Percentiles rank a stretch among this genome's conserved stretches.
Conservation (phyloP, 163 green algal genomes). For the Chloromonas sp. region DNA sequence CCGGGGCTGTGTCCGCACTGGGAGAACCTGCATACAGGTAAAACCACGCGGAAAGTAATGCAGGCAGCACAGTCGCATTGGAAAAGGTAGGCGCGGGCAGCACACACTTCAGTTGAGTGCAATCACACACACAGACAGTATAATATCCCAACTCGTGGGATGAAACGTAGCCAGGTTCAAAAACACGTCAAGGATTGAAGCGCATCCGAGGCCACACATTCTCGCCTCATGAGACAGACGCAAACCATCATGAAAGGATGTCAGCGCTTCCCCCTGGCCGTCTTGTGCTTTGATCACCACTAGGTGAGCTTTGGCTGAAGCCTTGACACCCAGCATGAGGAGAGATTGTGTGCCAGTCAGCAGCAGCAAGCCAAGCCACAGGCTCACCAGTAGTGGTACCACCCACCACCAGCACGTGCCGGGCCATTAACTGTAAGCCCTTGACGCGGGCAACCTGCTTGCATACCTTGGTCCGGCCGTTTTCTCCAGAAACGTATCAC, state of each 20-base stretch:
- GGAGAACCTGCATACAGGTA: not conserved
- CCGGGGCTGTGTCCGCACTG: not conserved
- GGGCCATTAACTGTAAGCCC: not conserved
- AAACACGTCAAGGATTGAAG: no score
- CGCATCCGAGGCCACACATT: no score
- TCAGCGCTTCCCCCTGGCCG: no score
- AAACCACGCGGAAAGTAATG: not conserved
- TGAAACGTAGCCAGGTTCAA: not conserved
- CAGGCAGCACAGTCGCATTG: not conserved
- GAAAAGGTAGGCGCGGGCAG: not conserved
- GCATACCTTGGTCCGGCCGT: constrained; percentile 4
- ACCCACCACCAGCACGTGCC: not conserved
- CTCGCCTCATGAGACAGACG: no score
- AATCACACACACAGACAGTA: no score
- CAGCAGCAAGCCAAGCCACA: not conserved
- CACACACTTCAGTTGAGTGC: not conserved
- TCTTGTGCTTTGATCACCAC: no score
- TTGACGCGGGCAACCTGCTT: not conserved
- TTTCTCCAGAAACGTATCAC: constrained; percentile 68
- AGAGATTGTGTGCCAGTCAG: no score
- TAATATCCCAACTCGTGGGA: not conserved
- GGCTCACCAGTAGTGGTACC: not conserved
- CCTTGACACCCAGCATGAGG: no score
- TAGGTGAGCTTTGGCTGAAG: no score
- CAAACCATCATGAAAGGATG: no score